Conservation (phyloP, 164 flowering plant species). For the Cinnamomum micranthum region DNA sequence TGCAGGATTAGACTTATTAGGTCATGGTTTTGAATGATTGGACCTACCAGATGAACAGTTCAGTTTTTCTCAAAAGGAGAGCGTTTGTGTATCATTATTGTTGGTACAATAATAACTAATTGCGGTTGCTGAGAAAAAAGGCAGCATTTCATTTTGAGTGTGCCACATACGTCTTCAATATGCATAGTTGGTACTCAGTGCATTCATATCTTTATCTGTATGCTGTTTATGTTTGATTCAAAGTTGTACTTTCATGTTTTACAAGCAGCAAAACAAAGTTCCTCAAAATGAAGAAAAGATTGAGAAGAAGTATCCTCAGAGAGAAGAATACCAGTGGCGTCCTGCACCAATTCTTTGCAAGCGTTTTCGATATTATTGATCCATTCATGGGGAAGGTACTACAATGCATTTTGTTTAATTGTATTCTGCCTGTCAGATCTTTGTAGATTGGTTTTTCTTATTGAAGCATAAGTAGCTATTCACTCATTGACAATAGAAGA, state of each 20-base stretch:
- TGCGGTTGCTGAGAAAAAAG: no score
- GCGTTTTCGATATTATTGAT: conserved; percentile 90
- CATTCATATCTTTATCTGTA: not conserved
- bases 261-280: conserved; percentile 35
- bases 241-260: conserved; percentile 11
- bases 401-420: not conserved
- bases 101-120: no score
- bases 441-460: not conserved
- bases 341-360: conserved; percentile 89
- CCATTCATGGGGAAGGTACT: conserved; percentile 91
- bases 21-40: not conserved
- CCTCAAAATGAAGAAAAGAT: conserved; percentile 37
- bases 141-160: no score
- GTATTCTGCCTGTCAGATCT: not conserved
- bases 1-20: not conserved
- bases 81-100: not conserved
- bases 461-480: not conserved
- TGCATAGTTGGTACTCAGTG: not conserved
- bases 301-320: conserved; percentile 50
- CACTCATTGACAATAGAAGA: not conserved
- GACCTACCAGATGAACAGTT: not conserved
- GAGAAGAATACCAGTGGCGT: conserved; percentile 91
- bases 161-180: not conserved
- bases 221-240: not conserved
- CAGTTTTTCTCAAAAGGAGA: not conserved